A percentile compares a stretch with the other conserved stretches of the same genome.
These are phyloP conservation scores for Trichoderma atroviride DNA, from an alignment of 2,329 filamentous ascomycete species.

Conservation along the genomic window DNA sequence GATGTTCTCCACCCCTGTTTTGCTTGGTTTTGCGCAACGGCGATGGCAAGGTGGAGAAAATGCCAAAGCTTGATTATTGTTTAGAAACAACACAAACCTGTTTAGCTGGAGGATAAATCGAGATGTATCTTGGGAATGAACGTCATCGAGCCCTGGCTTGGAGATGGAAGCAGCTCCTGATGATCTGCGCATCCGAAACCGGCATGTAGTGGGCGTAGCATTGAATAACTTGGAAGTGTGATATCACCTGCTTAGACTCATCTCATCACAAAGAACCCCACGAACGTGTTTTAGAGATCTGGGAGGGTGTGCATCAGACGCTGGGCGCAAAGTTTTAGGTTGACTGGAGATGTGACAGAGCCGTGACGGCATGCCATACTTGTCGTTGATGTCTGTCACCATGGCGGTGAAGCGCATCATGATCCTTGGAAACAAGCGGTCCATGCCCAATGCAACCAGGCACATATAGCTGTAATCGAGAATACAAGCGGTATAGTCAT, in stretches of 20 bases:
- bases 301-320: not conserved
- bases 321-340: not conserved
- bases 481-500: not conserved
- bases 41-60: constrained; percentile 8
- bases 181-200: not conserved
- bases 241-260: not conserved
- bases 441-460: not conserved
- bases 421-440: not conserved
- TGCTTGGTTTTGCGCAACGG: constrained; percentile 8
- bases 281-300: not conserved
- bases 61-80: not conserved
- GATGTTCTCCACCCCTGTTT: not conserved
- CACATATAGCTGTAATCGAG: not conserved
- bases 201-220: not conserved
- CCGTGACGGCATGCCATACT: not conserved
- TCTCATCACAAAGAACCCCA: not conserved
- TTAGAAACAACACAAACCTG: constrained; percentile 7
- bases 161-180: not conserved
- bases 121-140: not conserved
- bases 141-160: not conserved
- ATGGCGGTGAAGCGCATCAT: not conserved
- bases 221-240: not conserved
- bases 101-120: not conserved
- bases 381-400: not conserved
- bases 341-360: not conserved